Conservation (phyloP, 345 rosid genomes). For the Turnera subulata region DNA sequence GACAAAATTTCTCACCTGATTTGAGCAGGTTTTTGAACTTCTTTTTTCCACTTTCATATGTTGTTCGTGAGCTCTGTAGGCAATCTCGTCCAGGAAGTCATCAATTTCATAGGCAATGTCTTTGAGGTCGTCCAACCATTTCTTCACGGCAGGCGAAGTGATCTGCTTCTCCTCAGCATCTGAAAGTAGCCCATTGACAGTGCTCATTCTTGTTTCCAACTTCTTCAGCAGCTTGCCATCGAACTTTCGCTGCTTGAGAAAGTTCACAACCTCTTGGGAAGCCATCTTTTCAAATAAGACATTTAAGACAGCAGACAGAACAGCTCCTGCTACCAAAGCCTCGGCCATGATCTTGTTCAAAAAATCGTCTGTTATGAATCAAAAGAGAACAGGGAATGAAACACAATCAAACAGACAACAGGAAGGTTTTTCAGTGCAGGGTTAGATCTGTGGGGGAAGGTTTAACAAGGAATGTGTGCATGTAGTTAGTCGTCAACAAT, state of each 20-base stretch:
- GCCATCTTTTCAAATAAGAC: background rate
- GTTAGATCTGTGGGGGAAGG: too few species aligned
- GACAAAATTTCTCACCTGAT: background rate
- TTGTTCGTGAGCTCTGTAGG: background rate
- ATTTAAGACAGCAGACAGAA: background rate
- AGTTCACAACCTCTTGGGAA: background rate
- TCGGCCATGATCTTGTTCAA: background rate
- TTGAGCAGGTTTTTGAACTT: background rate
- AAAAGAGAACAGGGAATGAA: too few species aligned
- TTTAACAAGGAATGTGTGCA: too few species aligned
- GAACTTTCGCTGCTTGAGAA: background rate
- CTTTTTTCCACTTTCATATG: background rate
- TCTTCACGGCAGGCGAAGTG: background rate
- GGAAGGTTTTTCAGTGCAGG: too few species aligned
- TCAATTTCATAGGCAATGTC: slow-evolving; percentile 3
- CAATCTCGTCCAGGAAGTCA: slow-evolving; percentile 10
- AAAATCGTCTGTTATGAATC: too few species aligned
- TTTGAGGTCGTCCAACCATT: slow-evolving; percentile 1
- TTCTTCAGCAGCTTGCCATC: background rate
- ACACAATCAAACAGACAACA: too few species aligned
- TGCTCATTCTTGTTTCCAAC: background rate
- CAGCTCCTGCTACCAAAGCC: background rate
- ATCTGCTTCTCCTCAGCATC: slow-evolving; percentile 11
- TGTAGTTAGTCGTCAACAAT: too few species aligned
- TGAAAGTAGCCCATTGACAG: background rate